These are phyloP conservation scores for Oryza brachyantha DNA, from an alignment of 176 grass and related monocot species.

Conservation along the genomic window DNA sequence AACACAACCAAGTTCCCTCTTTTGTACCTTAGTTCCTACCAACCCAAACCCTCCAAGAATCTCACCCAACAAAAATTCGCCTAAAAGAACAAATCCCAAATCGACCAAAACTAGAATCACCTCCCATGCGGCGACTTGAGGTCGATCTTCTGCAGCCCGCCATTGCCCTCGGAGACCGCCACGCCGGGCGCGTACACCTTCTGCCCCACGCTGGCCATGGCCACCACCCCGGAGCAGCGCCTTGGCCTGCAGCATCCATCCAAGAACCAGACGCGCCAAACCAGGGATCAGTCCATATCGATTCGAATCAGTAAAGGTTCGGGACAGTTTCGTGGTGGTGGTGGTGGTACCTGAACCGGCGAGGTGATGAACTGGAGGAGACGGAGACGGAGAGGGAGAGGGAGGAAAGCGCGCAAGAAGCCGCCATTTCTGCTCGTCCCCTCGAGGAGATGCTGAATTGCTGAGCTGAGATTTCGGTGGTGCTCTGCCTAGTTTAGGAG, in stretches of 20 bases:
- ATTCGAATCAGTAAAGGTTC: not conserved
- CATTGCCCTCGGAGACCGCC: conserved; percentile 70
- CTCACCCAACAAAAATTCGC: not conserved
- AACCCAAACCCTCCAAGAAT: not conserved
- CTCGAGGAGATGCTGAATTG: not conserved
- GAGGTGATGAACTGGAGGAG: conserved; percentile 36
- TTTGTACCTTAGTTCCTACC: not conserved
- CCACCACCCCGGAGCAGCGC: conserved; percentile 42
- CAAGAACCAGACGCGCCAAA: not conserved
- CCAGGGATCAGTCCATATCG: conserved; percentile 4
- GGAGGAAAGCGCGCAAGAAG: conserved; percentile 33
- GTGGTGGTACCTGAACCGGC: conserved; percentile 32
- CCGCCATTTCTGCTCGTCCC: conserved; percentile 42
- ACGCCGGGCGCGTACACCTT: conserved; percentile 63
- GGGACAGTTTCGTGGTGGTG: not conserved
- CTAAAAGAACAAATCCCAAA: conserved; percentile 14
- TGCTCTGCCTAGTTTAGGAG: conserved; percentile 30
- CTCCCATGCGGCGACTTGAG: conserved; percentile 77
- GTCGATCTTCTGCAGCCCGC: conserved; percentile 66
- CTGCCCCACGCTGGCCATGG: conserved; percentile 60
- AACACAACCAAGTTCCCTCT: not conserved
- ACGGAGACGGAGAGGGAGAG: not conserved
- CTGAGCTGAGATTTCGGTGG: conserved; percentile 34
- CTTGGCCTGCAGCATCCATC: conserved; percentile 45
- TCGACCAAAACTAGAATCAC: conserved; percentile 25